phyloP scores from a whole-genome alignment of 371 early-diverging fungal species.

The Mortierella sp. region DNA sequence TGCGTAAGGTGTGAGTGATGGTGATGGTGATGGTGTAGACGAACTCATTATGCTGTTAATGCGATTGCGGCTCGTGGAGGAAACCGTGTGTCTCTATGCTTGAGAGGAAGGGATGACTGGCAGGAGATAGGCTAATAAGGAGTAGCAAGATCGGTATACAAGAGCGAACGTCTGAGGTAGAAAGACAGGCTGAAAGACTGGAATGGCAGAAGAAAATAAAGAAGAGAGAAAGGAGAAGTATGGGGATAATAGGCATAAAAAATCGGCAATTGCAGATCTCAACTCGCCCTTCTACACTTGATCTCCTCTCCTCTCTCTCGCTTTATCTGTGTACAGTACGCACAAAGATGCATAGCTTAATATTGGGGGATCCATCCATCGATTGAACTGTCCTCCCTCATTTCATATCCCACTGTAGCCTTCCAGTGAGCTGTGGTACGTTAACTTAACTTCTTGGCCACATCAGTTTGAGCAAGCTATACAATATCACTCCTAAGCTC shows the following conservation, averaged over 20 bases:
- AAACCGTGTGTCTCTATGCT: no score
- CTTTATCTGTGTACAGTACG: no score
- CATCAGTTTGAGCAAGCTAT: no score
- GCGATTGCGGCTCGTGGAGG: not conserved
- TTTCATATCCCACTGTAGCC: no score
- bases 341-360: no score
- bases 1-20: constrained; percentile 7
- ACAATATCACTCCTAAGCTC: not conserved
- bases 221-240: not conserved
- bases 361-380: no score
- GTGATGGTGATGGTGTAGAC: constrained; percentile 7
- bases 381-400: no score
- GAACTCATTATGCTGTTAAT: constrained; percentile 10
- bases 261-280: no score
- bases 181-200: not conserved
- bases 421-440: not conserved
- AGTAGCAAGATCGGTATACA: not conserved
- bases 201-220: not conserved
- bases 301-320: no score
- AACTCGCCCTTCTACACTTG: no score
- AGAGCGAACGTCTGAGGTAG: not conserved
- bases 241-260: no score
- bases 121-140: not conserved
- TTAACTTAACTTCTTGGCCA: constrained; percentile 1
- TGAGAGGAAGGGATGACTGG: not conserved